Base-by-base conservation (phyloP, 2,329 filamentous ascomycete species). In the Colletotrichum kahawae region DNA sequence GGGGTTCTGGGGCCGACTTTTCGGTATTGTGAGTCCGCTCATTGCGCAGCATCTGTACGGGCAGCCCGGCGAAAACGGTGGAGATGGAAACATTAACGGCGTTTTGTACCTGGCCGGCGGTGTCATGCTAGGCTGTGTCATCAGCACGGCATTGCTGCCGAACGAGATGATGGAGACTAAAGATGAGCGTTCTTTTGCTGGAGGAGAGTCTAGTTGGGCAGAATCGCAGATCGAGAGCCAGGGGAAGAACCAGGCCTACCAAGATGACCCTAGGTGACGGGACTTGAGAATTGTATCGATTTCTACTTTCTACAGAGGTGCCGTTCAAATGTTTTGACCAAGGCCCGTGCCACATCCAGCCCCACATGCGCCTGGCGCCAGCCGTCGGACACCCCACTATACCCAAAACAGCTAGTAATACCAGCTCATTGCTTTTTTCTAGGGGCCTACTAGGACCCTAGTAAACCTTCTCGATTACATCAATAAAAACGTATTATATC, bases 1-100 rank as follows among this genome's bases (percentile, higher is more conserved):
- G 3, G 89, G 88, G 74, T 92, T 91, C 78, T 91, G 89, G 89
- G 90, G 90, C 2, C 81, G 90, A 3, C 69, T 92, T 29, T 90
- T 90, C 77, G 88, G 89, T 12, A 92, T 92, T 59, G 85, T 92
- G 18, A 89, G 88, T 48, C 90, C 90, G 0, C 78, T 92, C 48
- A 89, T 90, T 68, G 89, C 88, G 6, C 87, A 90, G 77, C 82
- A 82, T 54, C 60, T 87, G n/a, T 83, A 86, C 48, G 81, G 84
- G 63, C 0, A 80, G 76, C 1, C 71, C 75, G 1, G 74, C 43
- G 43, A 80, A 1, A 77, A 80, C 8, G 82, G 85, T 1, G 82
- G 85, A 51, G 2, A 31, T 5, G 57, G 57, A 31, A 34, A 34
- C 21, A 62, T 62, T 18, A 62, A 62, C 57, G 33, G 33, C 33